Conservation (phyloP, 2,329 filamentous ascomycete species). For the Macrophomina phaseolina region DNA sequence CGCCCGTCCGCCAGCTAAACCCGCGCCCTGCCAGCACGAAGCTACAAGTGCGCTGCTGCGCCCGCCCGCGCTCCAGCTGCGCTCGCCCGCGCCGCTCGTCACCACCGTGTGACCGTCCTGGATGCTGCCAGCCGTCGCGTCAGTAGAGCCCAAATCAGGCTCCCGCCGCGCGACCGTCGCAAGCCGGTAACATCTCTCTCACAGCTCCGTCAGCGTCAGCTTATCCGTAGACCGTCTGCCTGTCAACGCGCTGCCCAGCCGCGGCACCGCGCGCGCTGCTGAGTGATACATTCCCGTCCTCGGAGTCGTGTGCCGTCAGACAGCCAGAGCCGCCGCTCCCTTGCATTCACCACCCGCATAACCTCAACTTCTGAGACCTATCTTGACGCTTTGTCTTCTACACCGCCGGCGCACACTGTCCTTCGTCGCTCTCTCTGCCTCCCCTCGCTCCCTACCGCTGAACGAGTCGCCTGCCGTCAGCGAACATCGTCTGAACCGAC, state of each 20-base stretch:
- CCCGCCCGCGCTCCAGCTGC: constrained; percentile 16
- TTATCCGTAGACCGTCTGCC: constrained; percentile 24
- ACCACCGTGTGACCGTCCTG: constrained; percentile 20
- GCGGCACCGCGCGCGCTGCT: constrained; percentile 21
- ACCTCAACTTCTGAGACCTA: constrained; percentile 25
- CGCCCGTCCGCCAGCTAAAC: neutral
- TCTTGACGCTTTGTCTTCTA: constrained; percentile 27
- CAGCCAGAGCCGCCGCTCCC: constrained; percentile 17
- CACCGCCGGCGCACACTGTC: constrained; percentile 12
- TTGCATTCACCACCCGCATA: constrained; percentile 26
- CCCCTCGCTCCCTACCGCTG: constrained; percentile 10
- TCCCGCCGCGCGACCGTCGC: constrained; percentile 9
- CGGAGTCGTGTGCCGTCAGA: constrained; percentile 26
- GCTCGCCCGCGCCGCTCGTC: constrained; percentile 23
- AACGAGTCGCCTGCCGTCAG: neutral
- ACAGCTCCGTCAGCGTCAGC: constrained; percentile 27
- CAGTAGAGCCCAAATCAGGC: constrained; percentile 26
- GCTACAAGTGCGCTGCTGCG: constrained; percentile 15
- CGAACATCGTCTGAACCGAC: neutral
- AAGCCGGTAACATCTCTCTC: constrained; percentile 18
- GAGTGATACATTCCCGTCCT: constrained; percentile 27
- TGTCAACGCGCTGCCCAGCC: constrained; percentile 14
- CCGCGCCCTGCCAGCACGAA: neutral
- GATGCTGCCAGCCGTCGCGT: constrained; percentile 28
- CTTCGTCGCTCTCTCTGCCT: neutral